Evolutionary conservation across 768 basidiomycete species (phyloP).

Genomic region (Lentinula aciculospora): DNA sequence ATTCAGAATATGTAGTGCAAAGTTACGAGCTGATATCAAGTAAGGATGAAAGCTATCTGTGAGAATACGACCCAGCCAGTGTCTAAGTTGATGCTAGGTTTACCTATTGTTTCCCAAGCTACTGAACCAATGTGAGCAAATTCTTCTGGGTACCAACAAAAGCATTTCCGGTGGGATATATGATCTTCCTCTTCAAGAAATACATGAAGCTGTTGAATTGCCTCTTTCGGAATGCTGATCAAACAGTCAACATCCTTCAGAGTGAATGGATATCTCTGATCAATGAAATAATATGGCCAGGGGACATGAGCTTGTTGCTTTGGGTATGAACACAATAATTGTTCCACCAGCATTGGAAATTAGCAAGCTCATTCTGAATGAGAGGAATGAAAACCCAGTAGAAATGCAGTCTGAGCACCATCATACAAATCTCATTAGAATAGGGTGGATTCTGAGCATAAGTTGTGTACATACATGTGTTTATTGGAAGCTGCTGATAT

Average conservation of each 20-base stretch:
- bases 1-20: too few species aligned
- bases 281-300: conserved; percentile 12
- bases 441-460: background rate
- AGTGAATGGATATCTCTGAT: conserved; percentile 5
- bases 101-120: background rate
- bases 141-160: background rate
- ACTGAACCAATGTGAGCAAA: background rate
- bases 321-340: conserved; percentile 15
- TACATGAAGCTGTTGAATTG: conserved; percentile 2
- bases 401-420: background rate
- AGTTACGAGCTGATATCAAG: too few species aligned
- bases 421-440: background rate
- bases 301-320: conserved; percentile 15
- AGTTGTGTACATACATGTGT: conserved; percentile 1
- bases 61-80: background rate
- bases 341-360: conserved; percentile 17
- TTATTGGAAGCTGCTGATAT: background rate
- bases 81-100: background rate
- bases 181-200: conserved; percentile 2
- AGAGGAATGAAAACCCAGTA: too few species aligned
- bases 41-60: background rate
- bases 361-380: conserved; percentile 11
- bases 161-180: background rate
- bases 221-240: conserved; percentile 8
- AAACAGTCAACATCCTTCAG: conserved; percentile 12